Conservation (phyloP, 2,329 filamentous ascomycete species). For the Rugonectria rugulosa region DNA sequence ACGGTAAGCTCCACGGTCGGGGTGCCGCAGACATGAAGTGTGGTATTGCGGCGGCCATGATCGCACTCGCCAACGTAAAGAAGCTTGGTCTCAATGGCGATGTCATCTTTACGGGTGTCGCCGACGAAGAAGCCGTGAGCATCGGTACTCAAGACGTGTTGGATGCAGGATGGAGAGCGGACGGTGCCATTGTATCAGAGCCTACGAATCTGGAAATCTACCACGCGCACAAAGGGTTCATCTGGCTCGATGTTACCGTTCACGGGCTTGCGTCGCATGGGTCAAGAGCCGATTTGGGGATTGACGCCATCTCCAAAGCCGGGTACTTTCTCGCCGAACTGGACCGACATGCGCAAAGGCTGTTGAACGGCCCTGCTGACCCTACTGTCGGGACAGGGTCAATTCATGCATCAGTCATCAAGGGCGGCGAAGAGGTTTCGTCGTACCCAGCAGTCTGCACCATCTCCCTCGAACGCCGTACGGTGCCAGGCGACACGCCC, state of each 20-base stretch:
- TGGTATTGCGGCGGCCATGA: slow-evolving; percentile 56
- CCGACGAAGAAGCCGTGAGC: slow-evolving; percentile 60
- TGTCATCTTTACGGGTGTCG: slow-evolving; percentile 60
- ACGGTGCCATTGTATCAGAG: slow-evolving; percentile 59
- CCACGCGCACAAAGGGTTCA: slow-evolving; percentile 60
- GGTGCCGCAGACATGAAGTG: slow-evolving; percentile 61
- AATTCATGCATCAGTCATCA: slow-evolving; percentile 57
- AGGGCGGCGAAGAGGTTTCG: slow-evolving; percentile 59
- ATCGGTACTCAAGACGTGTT: slow-evolving; percentile 60
- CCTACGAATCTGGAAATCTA: slow-evolving; percentile 53
- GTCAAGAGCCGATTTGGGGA: slow-evolving; percentile 51
- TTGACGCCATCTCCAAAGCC: slow-evolving; percentile 58
- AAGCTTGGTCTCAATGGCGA: slow-evolving; percentile 52
- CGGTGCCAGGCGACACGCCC: slow-evolving; percentile 52
- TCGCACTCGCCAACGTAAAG: slow-evolving; percentile 49
- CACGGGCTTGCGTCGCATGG: slow-evolving; percentile 53
- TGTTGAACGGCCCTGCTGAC: slow-evolving; percentile 43
- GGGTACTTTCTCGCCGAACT: slow-evolving; percentile 56
- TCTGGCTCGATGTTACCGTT: slow-evolving; percentile 53
- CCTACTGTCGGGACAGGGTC: slow-evolving; percentile 47
- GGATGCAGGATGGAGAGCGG: slow-evolving; percentile 59
- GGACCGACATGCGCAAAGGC: slow-evolving; percentile 48
- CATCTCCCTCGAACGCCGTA: slow-evolving; percentile 57
- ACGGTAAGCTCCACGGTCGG: slow-evolving; percentile 53
- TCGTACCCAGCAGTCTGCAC: slow-evolving; percentile 60